Evolutionary conservation across 2,329 filamentous ascomycete genomes (phyloP).

Genomic region (Ascochyta fabae): DNA sequence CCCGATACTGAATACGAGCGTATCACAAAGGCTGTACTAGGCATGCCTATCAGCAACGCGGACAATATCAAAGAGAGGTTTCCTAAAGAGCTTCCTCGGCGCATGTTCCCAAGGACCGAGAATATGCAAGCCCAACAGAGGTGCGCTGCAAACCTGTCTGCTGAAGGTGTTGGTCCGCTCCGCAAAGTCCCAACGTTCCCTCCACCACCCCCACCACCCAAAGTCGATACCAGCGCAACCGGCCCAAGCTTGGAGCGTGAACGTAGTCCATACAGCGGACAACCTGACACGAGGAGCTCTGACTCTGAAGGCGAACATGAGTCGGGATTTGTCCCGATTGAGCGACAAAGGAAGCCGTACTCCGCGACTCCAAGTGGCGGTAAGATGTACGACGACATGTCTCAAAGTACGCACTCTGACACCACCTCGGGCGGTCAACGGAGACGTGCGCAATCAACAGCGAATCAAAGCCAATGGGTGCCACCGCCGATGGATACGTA

Average conservation of each 20-base stretch:
- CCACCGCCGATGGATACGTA: conserved; percentile 29
- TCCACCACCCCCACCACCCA: conserved; percentile 43
- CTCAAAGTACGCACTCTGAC: conserved; percentile 37
- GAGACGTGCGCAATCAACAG: conserved; percentile 41
- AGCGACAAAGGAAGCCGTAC: conserved; percentile 72
- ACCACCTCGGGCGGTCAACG: conserved; percentile 30
- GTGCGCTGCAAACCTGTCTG: conserved; percentile 65
- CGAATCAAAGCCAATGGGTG: conserved; percentile 39
- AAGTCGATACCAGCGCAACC: conserved; percentile 5
- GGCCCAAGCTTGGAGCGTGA: conserved; percentile 42
- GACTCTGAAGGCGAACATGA: conserved; percentile 43
- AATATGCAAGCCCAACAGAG: conserved; percentile 65
- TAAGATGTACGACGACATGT: conserved; percentile 58
- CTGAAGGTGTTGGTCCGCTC: conserved; percentile 51
- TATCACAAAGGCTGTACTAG: conserved; percentile 69
- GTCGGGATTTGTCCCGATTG: conserved; percentile 60
- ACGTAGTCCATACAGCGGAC: conserved; percentile 42
- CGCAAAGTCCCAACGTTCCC: conserved; percentile 45
- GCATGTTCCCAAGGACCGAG: conserved; percentile 69
- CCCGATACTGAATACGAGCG: conserved; percentile 77
- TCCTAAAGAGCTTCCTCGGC: conserved; percentile 77
- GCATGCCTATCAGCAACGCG: conserved; percentile 73
- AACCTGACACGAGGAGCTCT: conserved; percentile 35
- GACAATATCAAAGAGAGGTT: conserved; percentile 72
- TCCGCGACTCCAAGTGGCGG: conserved; percentile 64